A percentile compares a stretch with the other conserved stretches of the same genome.
Conservation (phyloP, 768 basidiomycete species). For the Leccinum boreale region DNA sequence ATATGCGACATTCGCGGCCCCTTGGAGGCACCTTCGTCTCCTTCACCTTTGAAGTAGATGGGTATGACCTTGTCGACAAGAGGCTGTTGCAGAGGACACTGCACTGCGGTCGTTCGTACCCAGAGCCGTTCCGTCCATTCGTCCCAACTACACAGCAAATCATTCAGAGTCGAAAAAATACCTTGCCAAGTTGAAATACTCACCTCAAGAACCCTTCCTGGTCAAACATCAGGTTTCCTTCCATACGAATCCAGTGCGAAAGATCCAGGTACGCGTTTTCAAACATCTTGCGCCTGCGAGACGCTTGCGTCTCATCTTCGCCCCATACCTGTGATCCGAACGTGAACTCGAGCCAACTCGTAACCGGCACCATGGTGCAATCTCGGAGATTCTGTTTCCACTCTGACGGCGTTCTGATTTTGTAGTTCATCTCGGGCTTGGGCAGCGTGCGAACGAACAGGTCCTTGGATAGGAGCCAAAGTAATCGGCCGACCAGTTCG, state of each 20-base stretch:
- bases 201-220: background rate
- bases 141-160: background rate
- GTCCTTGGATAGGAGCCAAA: conserved; percentile 4
- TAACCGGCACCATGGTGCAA: conserved; percentile 1
- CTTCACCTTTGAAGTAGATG: conserved; percentile 4
- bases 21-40: background rate
- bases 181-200: background rate
- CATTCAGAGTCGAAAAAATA: background rate
- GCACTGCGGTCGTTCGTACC: conserved; percentile 10
- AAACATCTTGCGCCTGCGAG: background rate
- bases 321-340: conserved; percentile 1
- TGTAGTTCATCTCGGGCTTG: background rate
- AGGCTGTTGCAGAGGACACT: conserved; percentile 6
- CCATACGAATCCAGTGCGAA: conserved; percentile 17
- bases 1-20: conserved; percentile 1
- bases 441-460: background rate
- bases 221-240: background rate
- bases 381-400: background rate
- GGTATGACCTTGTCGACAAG: conserved; percentile 13
- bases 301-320: background rate
- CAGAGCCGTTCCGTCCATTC: conserved; percentile 11
- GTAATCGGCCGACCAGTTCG: background rate
- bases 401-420: background rate
- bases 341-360: conserved; percentile 2
- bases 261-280: conserved; percentile 9